These are phyloP conservation scores for Naematelia encephala DNA, from an alignment of 768 basidiomycete species.

Conservation along the genomic window DNA sequence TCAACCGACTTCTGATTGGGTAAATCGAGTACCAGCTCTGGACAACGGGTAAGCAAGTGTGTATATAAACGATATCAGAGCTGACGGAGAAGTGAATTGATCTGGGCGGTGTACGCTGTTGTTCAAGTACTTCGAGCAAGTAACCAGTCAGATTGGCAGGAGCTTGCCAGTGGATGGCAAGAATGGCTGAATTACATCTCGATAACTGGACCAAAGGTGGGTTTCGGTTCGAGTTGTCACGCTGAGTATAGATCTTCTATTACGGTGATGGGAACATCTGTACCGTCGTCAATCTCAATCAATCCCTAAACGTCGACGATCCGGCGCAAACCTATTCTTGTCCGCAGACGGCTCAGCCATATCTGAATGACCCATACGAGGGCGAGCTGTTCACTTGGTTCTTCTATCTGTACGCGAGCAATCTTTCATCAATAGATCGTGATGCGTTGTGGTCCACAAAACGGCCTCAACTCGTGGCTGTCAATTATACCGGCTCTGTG, in stretches of 20 bases:
- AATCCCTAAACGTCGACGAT: no score
- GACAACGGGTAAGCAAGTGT: constrained; percentile 4
- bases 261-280: background rate
- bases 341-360: background rate
- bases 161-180: constrained; percentile 3
- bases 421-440: background rate
- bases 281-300: background rate
- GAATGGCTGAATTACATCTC: constrained; percentile 2
- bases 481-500: constrained; percentile 3
- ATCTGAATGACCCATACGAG: background rate
- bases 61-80: background rate
- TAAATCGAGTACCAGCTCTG: constrained; percentile 2
- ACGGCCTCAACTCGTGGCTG: constrained; percentile 3
- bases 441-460: background rate
- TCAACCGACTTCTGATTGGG: constrained; percentile 1
- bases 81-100: background rate
- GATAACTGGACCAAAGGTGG: background rate
- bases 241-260: background rate
- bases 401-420: background rate
- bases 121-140: background rate
- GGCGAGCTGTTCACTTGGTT: background rate
- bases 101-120: background rate
- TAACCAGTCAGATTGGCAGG: background rate
- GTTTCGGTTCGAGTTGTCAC: background rate
- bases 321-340: no score